Evolutionary conservation across 2,329 filamentous ascomycete genomes (phyloP), one percentile per base, ranked within the genome.

Genomic region (Colletotrichum falcatum): DNA sequence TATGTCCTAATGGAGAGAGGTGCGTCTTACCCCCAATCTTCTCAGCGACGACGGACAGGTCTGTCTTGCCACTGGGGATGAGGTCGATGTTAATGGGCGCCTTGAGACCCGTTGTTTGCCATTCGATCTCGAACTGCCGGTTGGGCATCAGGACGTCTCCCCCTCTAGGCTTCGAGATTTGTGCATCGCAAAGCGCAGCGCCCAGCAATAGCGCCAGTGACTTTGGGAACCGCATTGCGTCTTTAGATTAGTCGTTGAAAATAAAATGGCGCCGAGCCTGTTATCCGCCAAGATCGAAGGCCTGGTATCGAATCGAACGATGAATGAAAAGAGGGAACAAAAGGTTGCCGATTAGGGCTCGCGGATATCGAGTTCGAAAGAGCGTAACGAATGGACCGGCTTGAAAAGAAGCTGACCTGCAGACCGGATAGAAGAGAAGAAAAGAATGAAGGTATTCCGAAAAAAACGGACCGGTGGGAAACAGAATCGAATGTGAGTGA

Each of bases 1-100:
- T 35, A 28, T 35, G 35, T 30, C 28, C 18, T 2, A 16, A 42
- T 11, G n/a, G n/a, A 18, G 12, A n/a, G 35, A 44, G 9, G 11
- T 9, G 23, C 26, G 18, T 26, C 69, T 23, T 62, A 76, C 75
- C 66, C 33, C 72, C 75, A 54, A 75, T 71, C 49, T 72, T 71
- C 46, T 76, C 68, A 0, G 75, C 66, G 18, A 76, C 49, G n/a
- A 75, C 46, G 44, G 66, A 72, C n/a, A 68, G 61, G 37, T 74
- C 71, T 7, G 56, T 56, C 7, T 49, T 49, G n/a, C 67, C 75
- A 8, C 66, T 66, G 0, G 75, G 74, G 5, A 76, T 71, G 28
- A 76, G 59, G 59, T 74, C 66, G 62, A 76, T 74, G 12, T 72
- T 66, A 44, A 76, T 54, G 3, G 75, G 75, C 12, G 63, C 73